Base-by-base conservation (phyloP, 352 stramenopile species). In the Phytophthora sojae region DNA sequence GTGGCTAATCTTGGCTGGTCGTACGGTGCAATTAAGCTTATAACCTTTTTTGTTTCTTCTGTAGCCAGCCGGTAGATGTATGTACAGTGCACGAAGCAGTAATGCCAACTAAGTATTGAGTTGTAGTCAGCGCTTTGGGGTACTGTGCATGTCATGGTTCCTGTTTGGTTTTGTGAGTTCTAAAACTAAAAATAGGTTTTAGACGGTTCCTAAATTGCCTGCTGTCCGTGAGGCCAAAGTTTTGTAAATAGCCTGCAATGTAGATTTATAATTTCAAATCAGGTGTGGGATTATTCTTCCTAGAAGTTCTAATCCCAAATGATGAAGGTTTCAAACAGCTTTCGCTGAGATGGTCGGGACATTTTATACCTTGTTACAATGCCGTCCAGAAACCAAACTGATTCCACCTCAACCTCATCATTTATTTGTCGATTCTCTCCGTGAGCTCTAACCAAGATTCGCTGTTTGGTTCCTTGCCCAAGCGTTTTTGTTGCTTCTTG, bases 301-400 rank as follows among this genome's bases (percentile, higher is more conserved):
- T 71, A 73, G 80, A 90, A 91, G 83, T 90, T 90, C 80, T 90
- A 85, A 91, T 91, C 81, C 83, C 83, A 91, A 89, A 91, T 90
- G 83, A 91, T 91, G 83, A 89, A 88, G 54, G 83, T 91, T 91
- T 89, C 71, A 81, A 86, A 82, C 83, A 90, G 72, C 71, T 77
- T 57, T 83, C 6, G 83, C 76, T 90, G 83, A 89, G 9, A 88
- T 89, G 82, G 81, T 91, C 79, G 82, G 83, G 73, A 88, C 80
- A 87, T 74, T 71, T 70, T 78, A 84, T 91, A 90, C 83, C 83
- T 91, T 91, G 81, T 91, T 91, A 91, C 83, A 89, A 74, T 76
- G 56, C 83, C 81, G 79, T 83, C 81, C 81, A 89, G 65, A 87
- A 91, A 88, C 75, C 57, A 54, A 83, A 87, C 83, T 91, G 80